Evolutionary conservation across 179 eudicot species (phyloP).

Genomic region (Pouteria campechiana): DNA sequence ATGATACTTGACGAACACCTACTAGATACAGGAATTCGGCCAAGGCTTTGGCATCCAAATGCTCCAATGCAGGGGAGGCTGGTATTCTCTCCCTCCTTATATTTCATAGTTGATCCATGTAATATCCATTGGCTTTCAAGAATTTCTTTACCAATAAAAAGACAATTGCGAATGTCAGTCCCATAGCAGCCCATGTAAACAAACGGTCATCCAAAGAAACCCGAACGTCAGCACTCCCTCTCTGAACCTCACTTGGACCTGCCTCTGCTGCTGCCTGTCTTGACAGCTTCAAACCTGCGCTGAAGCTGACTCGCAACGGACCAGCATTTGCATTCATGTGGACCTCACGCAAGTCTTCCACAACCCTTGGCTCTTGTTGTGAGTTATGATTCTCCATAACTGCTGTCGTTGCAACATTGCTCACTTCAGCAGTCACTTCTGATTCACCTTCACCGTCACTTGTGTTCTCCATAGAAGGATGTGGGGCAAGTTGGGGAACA

Average conservation of each 20-base stretch:
- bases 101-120: too few relatives aligned
- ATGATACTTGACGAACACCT: too few relatives aligned
- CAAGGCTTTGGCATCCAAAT: too few relatives aligned
- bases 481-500: conserved; percentile 31
- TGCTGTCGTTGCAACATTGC: conserved; percentile 17
- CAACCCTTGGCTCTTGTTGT: conserved; percentile 19
- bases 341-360: conserved; percentile 36
- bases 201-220: conserved; percentile 61
- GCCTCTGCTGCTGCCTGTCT: conserved; percentile 21
- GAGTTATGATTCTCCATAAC: conserved; percentile 15
- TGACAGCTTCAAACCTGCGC: conserved; percentile 12
- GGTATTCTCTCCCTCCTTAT: too few relatives aligned
- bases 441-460: conserved; percentile 15
- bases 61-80: too few relatives aligned
- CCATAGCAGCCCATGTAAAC: conserved; percentile 85
- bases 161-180: conserved; percentile 73
- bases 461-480: conserved; percentile 30
- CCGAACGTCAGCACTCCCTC: conserved; percentile 22
- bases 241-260: conserved; percentile 16
- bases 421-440: conserved; percentile 26
- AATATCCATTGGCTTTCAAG: conserved; percentile 65
- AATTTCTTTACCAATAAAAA: conserved; percentile 80
- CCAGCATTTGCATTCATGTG: conserved; percentile 19
- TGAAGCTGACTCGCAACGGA: conserved; percentile 4
- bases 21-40: too few relatives aligned